A percentile compares a stretch with the other conserved stretches of the same genome.
Evolutionary conservation across 1,284 basidiomycete genomes (phyloP).

Genomic region (Tilletia indica): DNA sequence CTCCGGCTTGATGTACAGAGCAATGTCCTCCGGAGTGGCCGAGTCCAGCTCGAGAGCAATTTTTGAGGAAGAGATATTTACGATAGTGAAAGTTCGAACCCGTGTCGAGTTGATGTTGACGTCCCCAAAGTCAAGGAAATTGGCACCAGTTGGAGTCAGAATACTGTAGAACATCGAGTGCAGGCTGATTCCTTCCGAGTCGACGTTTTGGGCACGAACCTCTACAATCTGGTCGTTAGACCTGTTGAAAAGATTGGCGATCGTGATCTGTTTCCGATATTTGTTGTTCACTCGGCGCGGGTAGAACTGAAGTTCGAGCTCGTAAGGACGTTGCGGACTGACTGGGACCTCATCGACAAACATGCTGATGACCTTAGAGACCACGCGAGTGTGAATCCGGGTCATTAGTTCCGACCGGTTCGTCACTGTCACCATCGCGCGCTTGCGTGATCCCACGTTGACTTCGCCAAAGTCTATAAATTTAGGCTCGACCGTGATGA

Average conservation of each 20-base stretch:
- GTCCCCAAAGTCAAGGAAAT: conserved; percentile 61
- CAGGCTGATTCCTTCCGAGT: conserved; percentile 59
- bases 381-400: conserved; percentile 60
- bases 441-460: conserved; percentile 60
- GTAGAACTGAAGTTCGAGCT: conserved; percentile 61
- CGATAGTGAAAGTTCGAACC: conserved; percentile 59
- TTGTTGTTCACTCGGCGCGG: conserved; percentile 60
- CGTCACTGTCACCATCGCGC: conserved; percentile 56
- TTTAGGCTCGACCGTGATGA: conserved; percentile 57
- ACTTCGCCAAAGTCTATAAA: conserved; percentile 60
- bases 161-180: conserved; percentile 62
- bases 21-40: conserved; percentile 60
- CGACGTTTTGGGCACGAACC: conserved; percentile 60
- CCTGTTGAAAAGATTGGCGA: conserved; percentile 54
- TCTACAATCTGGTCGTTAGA: conserved; percentile 59
- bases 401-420: conserved; percentile 59
- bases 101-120: conserved; percentile 60
- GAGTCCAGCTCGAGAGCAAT: conserved; percentile 59
- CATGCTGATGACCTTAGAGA: conserved; percentile 61
- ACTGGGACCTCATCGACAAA: conserved; percentile 60
- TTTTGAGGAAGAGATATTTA: conserved; percentile 57
- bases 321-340: conserved; percentile 58
- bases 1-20: conserved; percentile 57
- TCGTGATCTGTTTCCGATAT: conserved; percentile 61
- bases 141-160: conserved; percentile 60